Evolutionary conservation across 1,139 yeast species (phyloP).

Genomic region (Casaregolazyma suthepensis): DNA sequence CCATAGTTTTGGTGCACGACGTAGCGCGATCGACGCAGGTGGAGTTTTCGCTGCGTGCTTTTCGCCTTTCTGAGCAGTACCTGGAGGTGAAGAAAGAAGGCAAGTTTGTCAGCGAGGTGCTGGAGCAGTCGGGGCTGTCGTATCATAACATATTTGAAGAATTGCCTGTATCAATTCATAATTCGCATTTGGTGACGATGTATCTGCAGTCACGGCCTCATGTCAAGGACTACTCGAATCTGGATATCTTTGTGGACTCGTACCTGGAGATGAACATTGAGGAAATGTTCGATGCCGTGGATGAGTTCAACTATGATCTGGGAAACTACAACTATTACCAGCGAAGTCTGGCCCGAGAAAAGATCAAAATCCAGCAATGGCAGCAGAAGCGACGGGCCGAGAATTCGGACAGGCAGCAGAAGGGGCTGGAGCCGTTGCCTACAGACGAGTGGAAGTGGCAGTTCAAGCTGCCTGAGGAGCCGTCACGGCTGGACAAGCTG

Average conservation of each 20-base stretch:
- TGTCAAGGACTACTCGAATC: constrained; percentile 28
- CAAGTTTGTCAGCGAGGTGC: constrained; percentile 58
- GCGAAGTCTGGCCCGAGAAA: constrained; percentile 68
- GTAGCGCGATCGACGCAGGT: constrained; percentile 55
- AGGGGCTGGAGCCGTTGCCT: constrained; percentile 50
- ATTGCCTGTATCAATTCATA: constrained; percentile 58
- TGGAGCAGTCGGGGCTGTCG: constrained; percentile 57
- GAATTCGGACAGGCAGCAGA: constrained; percentile 51
- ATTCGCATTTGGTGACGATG: constrained; percentile 46
- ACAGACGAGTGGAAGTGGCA: constrained; percentile 60
- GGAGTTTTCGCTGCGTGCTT: constrained; percentile 60
- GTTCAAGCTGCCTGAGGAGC: constrained; percentile 68
- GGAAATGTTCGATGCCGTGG: constrained; percentile 66
- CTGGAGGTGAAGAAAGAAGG: constrained; percentile 45
- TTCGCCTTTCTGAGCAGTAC: constrained; percentile 60
- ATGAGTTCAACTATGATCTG: constrained; percentile 74
- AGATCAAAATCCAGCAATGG: constrained; percentile 68
- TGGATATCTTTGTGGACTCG: constrained; percentile 39
- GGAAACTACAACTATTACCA: constrained; percentile 75
- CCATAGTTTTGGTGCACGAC: constrained; percentile 68
- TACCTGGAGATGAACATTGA: constrained; percentile 49
- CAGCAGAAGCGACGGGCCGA: constrained; percentile 64
- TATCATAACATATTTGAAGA: constrained; percentile 68
- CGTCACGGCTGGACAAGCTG: constrained; percentile 69
- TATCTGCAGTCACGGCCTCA: constrained; percentile 33